A percentile compares a stretch with the other conserved stretches of the same genome.
phyloP scores from a whole-genome alignment of 2,329 filamentous ascomycete genomes.

The Xylariaceae sp. region DNA sequence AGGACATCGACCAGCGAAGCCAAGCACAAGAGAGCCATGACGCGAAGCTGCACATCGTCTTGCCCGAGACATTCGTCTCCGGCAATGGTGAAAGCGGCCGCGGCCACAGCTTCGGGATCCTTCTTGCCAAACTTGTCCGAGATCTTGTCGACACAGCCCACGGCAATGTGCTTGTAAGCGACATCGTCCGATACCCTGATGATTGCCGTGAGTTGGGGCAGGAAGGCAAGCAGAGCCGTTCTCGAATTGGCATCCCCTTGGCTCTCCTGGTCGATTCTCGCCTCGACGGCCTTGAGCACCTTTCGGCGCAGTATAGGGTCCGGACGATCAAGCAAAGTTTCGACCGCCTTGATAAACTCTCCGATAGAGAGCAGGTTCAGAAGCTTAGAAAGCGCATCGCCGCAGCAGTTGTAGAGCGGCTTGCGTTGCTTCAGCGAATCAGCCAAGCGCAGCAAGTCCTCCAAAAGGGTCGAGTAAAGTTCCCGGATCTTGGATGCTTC shows the following conservation, averaged over 20 bases:
- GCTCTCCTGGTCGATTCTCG: slow-evolving; percentile 68
- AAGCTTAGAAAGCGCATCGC: slow-evolving; percentile 70
- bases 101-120: slow-evolving; percentile 69
- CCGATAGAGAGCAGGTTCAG: slow-evolving; percentile 78
- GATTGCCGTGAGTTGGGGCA: slow-evolving; percentile 72
- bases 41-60: slow-evolving; percentile 63
- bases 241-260: slow-evolving; percentile 64
- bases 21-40: slow-evolving; percentile 83
- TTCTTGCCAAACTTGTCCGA: slow-evolving; percentile 94
- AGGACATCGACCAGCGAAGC: slow-evolving; percentile 86
- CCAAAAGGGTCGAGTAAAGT: slow-evolving; percentile 63
- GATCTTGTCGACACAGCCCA: slow-evolving; percentile 88
- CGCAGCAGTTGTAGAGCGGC: slow-evolving; percentile 52
- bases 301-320: slow-evolving; percentile 72
- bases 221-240: slow-evolving; percentile 67
- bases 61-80: slow-evolving; percentile 72
- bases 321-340: slow-evolving; percentile 70
- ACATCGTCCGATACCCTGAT: slow-evolving; percentile 68
- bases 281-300: slow-evolving; percentile 74
- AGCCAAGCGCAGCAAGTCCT: slow-evolving; percentile 60
- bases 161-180: slow-evolving; percentile 75
- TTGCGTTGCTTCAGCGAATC: slow-evolving; percentile 57
- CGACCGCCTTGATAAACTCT: slow-evolving; percentile 85
- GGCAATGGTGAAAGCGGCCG: slow-evolving; percentile 71
- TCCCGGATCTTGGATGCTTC: slow-evolving; percentile 60